Conservation (phyloP, 2,329 filamentous ascomycete species). For the Botrytis aclada region DNA sequence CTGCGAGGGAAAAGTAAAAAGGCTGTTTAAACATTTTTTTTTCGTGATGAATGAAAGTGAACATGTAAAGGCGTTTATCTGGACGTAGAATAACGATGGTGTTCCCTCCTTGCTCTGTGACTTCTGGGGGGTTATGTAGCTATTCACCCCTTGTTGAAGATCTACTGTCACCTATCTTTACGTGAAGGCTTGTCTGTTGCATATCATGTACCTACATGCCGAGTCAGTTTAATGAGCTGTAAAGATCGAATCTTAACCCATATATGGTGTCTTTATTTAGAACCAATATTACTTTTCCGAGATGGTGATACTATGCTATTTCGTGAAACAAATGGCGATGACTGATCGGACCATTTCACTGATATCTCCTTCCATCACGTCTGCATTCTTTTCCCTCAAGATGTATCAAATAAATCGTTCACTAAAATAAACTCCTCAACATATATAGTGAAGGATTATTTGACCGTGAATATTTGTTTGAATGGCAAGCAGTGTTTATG, state of each 20-base stretch:
- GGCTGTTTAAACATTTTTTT: neutral
- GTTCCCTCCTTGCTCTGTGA: neutral
- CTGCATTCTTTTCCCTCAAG: neutral
- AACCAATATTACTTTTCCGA: neutral
- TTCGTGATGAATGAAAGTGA: too few species aligned
- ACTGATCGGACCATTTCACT: neutral
- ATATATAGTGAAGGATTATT: neutral
- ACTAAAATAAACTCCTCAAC: neutral
- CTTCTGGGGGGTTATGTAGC: too few species aligned
- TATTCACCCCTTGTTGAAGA: neutral
- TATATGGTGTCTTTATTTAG: neutral
- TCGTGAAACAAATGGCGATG: neutral
- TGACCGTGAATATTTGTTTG: neutral
- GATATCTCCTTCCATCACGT: neutral
- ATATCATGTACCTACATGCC: neutral
- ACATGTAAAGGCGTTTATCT: neutral
- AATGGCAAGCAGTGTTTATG: neutral
- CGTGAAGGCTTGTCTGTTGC: neutral
- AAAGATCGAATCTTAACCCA: neutral
- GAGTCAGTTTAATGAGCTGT: neutral
- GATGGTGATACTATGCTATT: neutral
- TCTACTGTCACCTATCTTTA: neutral
- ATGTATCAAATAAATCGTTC: neutral
- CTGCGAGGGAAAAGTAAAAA: neutral
- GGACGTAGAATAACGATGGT: neutral